Conservation (phyloP, 2,329 filamentous ascomycete genomes). For the Colletotrichum sp. region DNA sequence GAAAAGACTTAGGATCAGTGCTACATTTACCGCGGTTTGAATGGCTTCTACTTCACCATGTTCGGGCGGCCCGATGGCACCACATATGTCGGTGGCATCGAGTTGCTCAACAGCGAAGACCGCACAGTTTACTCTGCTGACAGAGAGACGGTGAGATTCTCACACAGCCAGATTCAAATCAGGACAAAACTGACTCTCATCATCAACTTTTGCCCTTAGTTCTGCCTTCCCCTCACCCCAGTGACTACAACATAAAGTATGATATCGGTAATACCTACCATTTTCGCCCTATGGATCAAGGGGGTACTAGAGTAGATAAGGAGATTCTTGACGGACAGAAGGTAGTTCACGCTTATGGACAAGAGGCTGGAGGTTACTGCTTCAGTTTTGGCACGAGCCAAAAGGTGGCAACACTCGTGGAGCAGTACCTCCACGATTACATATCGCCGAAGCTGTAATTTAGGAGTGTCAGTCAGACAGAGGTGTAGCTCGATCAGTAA, state of each 20-base stretch:
- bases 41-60: neutral
- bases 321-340: neutral
- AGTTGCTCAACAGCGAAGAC: neutral
- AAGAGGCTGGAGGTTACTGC: neutral
- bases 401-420: neutral
- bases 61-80: neutral
- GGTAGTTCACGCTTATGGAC: neutral
- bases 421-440: neutral
- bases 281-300: neutral
- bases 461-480: rapidly evolving
- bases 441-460: rapidly evolving
- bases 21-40: neutral
- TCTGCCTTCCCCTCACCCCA: neutral
- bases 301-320: neutral
- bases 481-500: neutral
- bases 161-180: rapidly evolving
- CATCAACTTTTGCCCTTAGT: neutral
- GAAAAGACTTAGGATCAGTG: neutral
- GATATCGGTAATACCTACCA: neutral
- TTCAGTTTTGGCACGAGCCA: neutral
- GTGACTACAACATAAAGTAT: neutral
- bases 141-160: neutral
- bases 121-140: neutral
- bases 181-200: neutral
- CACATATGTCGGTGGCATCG: neutral